Conservation (phyloP, 2,329 filamentous ascomycete genomes). For the Juglanconis sp. region DNA sequence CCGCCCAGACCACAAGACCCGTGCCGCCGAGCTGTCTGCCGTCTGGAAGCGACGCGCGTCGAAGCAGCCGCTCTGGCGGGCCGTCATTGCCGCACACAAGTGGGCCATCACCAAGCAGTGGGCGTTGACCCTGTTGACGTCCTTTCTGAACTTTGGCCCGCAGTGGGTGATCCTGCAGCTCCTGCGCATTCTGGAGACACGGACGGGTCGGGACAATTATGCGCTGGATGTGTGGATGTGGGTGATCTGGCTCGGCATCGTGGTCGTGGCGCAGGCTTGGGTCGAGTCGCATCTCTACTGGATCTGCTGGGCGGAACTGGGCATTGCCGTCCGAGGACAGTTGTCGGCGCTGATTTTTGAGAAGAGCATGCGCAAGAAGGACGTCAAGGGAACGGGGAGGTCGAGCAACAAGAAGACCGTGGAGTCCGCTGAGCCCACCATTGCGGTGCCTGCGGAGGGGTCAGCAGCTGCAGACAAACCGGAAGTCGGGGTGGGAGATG, state of each 20-base stretch:
- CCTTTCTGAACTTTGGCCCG: slow-evolving; percentile 64
- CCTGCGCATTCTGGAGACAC: slow-evolving; percentile 60
- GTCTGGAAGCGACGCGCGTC: slow-evolving; percentile 48
- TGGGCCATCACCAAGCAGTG: slow-evolving; percentile 56
- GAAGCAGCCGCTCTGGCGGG: slow-evolving; percentile 55
- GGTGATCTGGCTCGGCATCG: slow-evolving; percentile 60
- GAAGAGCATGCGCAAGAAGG: slow-evolving; percentile 74
- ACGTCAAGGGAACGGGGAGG: slow-evolving; percentile 64
- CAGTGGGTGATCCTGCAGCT: slow-evolving; percentile 68
- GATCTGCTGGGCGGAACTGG: slow-evolving; percentile 60
- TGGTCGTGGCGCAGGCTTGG: slow-evolving; percentile 56
- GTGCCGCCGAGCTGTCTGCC: slow-evolving; percentile 47
- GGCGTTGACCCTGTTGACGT: slow-evolving; percentile 49
- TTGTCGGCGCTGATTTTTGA: slow-evolving; percentile 71
- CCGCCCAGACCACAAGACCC: slow-evolving; percentile 53
- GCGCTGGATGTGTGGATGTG: slow-evolving; percentile 62
- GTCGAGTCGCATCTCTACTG: slow-evolving; percentile 66
- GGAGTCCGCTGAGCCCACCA: slow-evolving; percentile 28
- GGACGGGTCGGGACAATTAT: slow-evolving; percentile 41
- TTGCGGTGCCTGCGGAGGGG: slow-evolving; percentile 27
- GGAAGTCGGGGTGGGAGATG: slow-evolving; percentile 43
- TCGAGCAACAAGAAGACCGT: slow-evolving; percentile 35
- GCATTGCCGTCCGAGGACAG: slow-evolving; percentile 65
- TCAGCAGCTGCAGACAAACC: slow-evolving; percentile 28
- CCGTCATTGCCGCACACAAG: slow-evolving; percentile 57